Conservation (phyloP, 345 rosid species). For the Brassica cretica region DNA sequence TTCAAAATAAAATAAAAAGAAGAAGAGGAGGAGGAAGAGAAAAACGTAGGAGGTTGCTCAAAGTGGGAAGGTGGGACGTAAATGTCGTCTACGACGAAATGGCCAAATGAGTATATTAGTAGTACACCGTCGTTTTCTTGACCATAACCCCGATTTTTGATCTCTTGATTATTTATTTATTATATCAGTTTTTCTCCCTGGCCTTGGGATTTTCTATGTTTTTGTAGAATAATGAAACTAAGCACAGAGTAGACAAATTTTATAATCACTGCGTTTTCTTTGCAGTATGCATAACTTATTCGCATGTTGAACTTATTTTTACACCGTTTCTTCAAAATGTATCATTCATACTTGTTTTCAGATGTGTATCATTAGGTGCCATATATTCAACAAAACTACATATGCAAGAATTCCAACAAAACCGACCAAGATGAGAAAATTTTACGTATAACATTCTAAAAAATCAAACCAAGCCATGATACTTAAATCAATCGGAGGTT, state of each 20-base stretch:
- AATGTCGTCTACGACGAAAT: conserved; percentile 34
- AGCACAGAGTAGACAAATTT: background rate
- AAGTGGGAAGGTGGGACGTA: conserved; percentile 36
- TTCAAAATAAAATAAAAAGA: background rate
- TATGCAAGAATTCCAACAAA: conserved; percentile 13
- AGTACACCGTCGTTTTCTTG: conserved; percentile 26
- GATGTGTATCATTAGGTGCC: conserved; percentile 1
- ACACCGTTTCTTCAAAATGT: conserved; percentile 7
- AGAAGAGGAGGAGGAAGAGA: background rate
- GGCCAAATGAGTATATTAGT: conserved; percentile 18
- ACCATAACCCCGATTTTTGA: conserved; percentile 19
- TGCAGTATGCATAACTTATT: background rate
- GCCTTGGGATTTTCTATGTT: background rate
- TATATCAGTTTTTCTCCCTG: background rate
- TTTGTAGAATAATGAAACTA: background rate
- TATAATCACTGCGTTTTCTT: background rate
- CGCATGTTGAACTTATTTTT: conserved; percentile 7
- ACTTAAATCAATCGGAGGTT: background rate
- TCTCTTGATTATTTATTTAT: background rate
- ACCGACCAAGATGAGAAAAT: conserved; percentile 28
- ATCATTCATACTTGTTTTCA: background rate
- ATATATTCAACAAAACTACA: conserved; percentile 31
- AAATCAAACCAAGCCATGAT: conserved; percentile 36
- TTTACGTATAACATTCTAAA: background rate
- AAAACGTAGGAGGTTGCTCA: conserved; percentile 43